Conservation (phyloP, 176 grass and related monocot genomes). For the Leersia perrieri region DNA sequence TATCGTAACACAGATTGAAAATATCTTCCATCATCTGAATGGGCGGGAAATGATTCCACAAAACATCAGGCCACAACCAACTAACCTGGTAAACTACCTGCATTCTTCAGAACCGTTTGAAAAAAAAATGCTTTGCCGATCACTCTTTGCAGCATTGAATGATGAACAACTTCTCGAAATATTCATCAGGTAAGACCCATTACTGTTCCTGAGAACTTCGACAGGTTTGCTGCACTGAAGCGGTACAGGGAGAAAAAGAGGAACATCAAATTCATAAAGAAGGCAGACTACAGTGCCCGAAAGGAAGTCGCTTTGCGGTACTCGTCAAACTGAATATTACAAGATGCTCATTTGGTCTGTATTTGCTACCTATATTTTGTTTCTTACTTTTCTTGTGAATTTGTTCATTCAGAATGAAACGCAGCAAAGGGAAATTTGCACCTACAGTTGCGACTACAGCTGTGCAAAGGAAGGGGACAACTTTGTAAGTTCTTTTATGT, state of each 20-base stretch:
- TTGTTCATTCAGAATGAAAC: constrained; percentile 34
- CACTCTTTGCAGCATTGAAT: not conserved
- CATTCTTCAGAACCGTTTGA: not conserved
- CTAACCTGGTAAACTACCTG: constrained; percentile 17
- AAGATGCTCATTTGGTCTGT: not conserved
- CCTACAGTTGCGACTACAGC: not conserved
- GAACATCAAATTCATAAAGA: constrained; percentile 30
- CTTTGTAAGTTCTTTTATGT: constrained; percentile 14
- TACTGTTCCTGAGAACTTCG: constrained; percentile 19
- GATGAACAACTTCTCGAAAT: not conserved
- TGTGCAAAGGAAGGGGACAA: not conserved
- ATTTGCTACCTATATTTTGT: not conserved
- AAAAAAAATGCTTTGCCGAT: not conserved
- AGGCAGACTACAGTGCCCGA: constrained; percentile 36
- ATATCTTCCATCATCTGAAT: constrained; percentile 35
- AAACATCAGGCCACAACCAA: not conserved
- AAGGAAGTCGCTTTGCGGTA: constrained; percentile 41
- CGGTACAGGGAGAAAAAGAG: constrained; percentile 42
- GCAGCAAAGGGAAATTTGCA: constrained; percentile 43
- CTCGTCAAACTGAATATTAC: no score
- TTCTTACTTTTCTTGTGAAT: not conserved
- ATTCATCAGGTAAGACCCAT: constrained; percentile 23
- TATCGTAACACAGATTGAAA: constrained; percentile 29
- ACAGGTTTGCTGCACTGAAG: constrained; percentile 29
- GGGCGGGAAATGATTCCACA: constrained; percentile 26